phyloP scores from a whole-genome alignment of 306 rosid species.

The Adenanthera pavonina region DNA sequence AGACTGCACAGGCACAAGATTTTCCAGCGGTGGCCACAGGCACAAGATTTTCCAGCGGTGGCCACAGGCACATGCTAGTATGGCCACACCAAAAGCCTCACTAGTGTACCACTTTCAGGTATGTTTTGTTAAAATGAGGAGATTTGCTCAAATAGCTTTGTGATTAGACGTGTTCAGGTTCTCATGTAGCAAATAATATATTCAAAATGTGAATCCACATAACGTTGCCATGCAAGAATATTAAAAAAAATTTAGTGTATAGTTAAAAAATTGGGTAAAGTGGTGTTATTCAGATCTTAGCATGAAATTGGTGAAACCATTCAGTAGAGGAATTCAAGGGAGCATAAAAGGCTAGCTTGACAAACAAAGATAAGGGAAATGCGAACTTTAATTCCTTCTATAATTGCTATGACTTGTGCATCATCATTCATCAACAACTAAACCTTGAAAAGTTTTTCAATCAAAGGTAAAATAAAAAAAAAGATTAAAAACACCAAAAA shows the following conservation, averaged over 20 bases:
- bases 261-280: neutral
- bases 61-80: neutral
- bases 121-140: neutral
- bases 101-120: too few relatives aligned
- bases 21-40: neutral
- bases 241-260: neutral
- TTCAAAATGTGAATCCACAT: neutral
- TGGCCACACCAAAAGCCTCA: too few relatives aligned
- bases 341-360: conserved; percentile 10
- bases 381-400: neutral
- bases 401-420: neutral
- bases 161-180: neutral
- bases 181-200: conserved; percentile 21
- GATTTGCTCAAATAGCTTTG: neutral
- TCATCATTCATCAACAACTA: neutral
- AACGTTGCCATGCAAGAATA: neutral
- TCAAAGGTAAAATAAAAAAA: neutral
- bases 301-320: conserved; percentile 3
- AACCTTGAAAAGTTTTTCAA: neutral
- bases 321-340: neutral
- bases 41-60: neutral
- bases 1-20: neutral
- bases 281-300: neutral
- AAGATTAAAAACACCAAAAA: neutral
- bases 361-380: neutral